These are phyloP conservation scores for Teratosphaeria zuluensis DNA, from an alignment of 2,329 filamentous ascomycete species.

Conservation along the genomic window DNA sequence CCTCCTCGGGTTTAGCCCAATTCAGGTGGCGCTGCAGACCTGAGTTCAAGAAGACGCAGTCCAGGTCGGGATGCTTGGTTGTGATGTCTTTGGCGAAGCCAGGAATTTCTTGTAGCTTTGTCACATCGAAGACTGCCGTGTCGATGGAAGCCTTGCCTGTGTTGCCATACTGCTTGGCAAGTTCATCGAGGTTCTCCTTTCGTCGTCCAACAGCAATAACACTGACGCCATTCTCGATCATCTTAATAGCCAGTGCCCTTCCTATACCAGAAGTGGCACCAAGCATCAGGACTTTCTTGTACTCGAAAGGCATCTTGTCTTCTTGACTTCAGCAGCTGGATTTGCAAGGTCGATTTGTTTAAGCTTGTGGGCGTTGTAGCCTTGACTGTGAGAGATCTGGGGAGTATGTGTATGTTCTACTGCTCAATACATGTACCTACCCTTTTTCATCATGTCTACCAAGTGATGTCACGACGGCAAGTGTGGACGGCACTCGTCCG, in stretches of 20 bases:
- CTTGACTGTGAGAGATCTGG: background rate
- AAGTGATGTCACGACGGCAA: background rate
- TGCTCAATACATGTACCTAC: too few species aligned
- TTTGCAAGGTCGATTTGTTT: background rate
- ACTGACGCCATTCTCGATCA: conserved; percentile 38
- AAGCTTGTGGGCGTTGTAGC: background rate
- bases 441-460: background rate
- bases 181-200: conserved; percentile 41
- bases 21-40: conserved; percentile 44
- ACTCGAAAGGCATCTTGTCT: conserved; percentile 31
- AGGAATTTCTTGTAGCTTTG: conserved; percentile 38
- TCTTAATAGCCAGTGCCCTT: conserved; percentile 39
- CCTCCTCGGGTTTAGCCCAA: conserved; percentile 38
- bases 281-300: conserved; percentile 45
- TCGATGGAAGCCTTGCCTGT: conserved; percentile 26
- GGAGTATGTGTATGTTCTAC: too few species aligned
- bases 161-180: conserved; percentile 36
- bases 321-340: background rate
- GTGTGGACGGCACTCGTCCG: background rate
- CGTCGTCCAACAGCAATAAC: conserved; percentile 43
- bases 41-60: conserved; percentile 44
- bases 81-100: conserved; percentile 34
- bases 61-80: conserved; percentile 39
- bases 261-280: conserved; percentile 47
- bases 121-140: conserved; percentile 42